Evolutionary conservation across 2,329 filamentous ascomycete genomes (phyloP).

Genomic region (Thermothelomyces thermophilus): DNA sequence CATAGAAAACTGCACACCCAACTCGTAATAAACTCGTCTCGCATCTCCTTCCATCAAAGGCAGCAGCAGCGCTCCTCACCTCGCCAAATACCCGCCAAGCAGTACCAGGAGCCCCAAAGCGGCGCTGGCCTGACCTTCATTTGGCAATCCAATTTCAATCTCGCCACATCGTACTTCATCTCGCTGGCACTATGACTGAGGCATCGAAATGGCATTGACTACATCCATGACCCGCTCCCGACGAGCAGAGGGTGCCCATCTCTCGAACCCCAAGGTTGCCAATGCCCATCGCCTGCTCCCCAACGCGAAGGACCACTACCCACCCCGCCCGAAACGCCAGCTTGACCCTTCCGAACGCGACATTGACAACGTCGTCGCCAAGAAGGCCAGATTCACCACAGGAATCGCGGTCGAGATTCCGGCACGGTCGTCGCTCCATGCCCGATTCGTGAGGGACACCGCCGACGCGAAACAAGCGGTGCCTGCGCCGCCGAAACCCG

Average conservation of each 20-base stretch:
- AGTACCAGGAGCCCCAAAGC: neutral
- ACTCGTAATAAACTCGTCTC: neutral
- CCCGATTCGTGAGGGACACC: constrained; percentile 13
- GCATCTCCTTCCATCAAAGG: neutral
- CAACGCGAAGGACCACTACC: constrained; percentile 26
- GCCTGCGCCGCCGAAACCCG: constrained; percentile 2
- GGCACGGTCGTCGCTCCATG: constrained; percentile 25
- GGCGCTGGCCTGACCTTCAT: constrained; percentile 1
- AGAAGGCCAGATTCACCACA: constrained; percentile 37
- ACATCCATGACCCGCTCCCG: constrained; percentile 44
- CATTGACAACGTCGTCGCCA: constrained; percentile 39
- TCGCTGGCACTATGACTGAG: constrained; percentile 1
- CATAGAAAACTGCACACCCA: too few relatives aligned
- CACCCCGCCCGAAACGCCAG: constrained; percentile 36
- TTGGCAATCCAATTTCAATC: constrained; percentile 3
- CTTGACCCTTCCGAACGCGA: constrained; percentile 37
- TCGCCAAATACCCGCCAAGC: constrained; percentile 6
- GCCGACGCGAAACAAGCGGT: constrained; percentile 16
- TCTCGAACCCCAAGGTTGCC: constrained; percentile 29
- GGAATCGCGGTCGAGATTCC: constrained; percentile 48
- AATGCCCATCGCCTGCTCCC: constrained; percentile 22
- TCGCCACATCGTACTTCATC: neutral
- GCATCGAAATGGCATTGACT: constrained; percentile 37
- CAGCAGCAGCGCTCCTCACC: neutral
- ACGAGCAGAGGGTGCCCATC: constrained; percentile 41